Evolutionary conservation across 495 filamentous ascomycete species (phyloP).

Genomic region (Chaetomium tenue): DNA sequence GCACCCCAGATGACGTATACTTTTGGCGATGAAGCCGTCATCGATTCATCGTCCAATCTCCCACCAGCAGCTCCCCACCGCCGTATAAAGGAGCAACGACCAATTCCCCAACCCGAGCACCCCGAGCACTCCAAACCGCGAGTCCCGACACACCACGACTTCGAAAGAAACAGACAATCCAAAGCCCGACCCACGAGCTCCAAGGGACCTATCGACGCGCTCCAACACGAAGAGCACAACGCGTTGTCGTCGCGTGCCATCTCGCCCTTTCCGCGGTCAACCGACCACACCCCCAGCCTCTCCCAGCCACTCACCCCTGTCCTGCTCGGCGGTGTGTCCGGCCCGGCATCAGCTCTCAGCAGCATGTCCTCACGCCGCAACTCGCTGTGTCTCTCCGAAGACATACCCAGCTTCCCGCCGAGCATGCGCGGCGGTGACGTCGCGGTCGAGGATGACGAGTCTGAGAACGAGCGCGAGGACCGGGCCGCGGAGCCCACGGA

Average conservation of each 20-base stretch:
- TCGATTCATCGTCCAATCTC: constrained; percentile 42
- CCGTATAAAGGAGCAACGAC: constrained; percentile 37
- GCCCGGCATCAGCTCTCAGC: constrained; percentile 48
- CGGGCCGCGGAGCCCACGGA: constrained; percentile 19
- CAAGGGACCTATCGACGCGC: constrained; percentile 7
- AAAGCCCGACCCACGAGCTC: constrained; percentile 10
- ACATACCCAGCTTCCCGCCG: constrained; percentile 49
- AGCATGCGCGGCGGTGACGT: constrained; percentile 24
- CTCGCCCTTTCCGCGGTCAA: constrained; percentile 13
- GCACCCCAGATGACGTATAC: constrained; percentile 56
- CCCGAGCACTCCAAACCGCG: constrained; percentile 12
- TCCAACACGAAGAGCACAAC: constrained; percentile 7
- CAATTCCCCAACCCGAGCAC: constrained; percentile 2
- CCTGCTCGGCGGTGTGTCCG: constrained; percentile 48
- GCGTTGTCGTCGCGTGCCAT: neutral
- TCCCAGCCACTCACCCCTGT: constrained; percentile 57
- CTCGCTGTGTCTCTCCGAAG: constrained; percentile 54
- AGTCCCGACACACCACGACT: constrained; percentile 13
- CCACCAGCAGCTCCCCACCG: constrained; percentile 20
- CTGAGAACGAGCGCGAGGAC: constrained; percentile 48
- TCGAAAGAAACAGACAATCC: constrained; percentile 11
- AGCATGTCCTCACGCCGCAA: constrained; percentile 56
- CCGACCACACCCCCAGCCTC: constrained; percentile 26
- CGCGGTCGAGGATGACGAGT: constrained; percentile 22
- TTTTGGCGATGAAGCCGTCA: constrained; percentile 53